Evolutionary conservation across 345 rosid genomes (phyloP).

Genomic region (Brassica juncea): DNA sequence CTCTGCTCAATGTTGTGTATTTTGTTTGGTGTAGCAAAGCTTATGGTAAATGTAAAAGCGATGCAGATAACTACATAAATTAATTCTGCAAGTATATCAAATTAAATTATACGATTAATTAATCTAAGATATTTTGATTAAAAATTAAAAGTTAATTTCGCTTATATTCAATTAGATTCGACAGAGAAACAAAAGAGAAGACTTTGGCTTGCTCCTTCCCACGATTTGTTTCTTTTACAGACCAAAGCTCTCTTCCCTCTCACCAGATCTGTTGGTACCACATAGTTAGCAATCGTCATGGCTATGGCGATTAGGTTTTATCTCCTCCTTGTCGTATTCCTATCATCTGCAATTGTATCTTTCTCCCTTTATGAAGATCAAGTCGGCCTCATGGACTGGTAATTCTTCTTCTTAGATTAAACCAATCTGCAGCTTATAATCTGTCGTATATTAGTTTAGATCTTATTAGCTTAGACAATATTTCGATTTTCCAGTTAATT

Average conservation of each 20-base stretch:
- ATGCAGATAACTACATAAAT: neutral
- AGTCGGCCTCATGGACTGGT: slow-evolving; percentile 98
- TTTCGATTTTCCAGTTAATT: neutral
- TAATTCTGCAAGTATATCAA: neutral
- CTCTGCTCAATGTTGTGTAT: slow-evolving; percentile 43
- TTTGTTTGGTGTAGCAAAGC: slow-evolving; percentile 45
- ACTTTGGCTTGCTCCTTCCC: slow-evolving; percentile 14
- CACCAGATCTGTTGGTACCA: slow-evolving; percentile 35
- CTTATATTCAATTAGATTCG: neutral
- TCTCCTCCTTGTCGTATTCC: slow-evolving; percentile 41
- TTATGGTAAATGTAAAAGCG: slow-evolving; percentile 47
- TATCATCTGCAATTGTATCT: slow-evolving; percentile 46
- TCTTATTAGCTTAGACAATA: slow-evolving; percentile 11
- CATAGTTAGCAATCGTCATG: slow-evolving; percentile 41
- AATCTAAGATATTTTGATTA: neutral
- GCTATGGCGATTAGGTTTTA: slow-evolving; percentile 63
- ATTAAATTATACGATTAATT: too few species aligned
- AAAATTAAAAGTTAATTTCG: neutral
- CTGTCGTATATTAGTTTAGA: neutral
- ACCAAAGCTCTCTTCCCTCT: slow-evolving; percentile 15
- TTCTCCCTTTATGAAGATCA: slow-evolving; percentile 88
- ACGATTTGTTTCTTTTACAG: slow-evolving; percentile 26
- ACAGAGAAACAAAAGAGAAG: neutral
- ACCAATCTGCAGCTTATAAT: neutral
- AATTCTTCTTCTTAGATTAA: slow-evolving; percentile 20